Conservation (phyloP, 139 green algal species). For the Coelastrella sp. region DNA sequence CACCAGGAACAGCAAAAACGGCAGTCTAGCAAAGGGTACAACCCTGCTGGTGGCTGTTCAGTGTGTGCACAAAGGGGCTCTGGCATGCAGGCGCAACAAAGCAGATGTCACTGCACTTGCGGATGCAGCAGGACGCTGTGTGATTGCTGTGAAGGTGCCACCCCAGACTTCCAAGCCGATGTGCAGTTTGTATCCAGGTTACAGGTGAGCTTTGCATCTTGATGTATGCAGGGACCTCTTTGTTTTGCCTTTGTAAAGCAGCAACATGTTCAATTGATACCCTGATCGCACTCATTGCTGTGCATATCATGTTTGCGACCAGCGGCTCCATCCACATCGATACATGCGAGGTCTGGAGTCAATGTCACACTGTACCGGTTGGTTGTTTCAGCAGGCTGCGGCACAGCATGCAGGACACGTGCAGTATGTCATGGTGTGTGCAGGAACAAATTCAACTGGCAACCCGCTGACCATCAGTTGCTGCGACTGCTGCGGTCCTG, state of each 20-base stretch:
- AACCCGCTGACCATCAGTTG: neutral
- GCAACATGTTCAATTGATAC: no score
- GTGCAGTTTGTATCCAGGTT: neutral
- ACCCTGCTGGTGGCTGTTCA: conserved; percentile 11
- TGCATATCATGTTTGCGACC: no score
- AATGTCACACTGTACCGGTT: no score
- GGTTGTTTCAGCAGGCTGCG: no score
- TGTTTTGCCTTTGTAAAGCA: no score
- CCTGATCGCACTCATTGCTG: no score
- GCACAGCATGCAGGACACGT: no score
- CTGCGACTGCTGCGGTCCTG: conserved; percentile 2
- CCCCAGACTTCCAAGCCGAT: neutral
- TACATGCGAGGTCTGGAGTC: no score
- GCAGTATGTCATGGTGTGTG: neutral
- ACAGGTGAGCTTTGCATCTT: neutral
- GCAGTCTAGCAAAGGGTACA: neutral
- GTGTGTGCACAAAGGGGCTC: conserved; percentile 40
- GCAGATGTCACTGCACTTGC: neutral
- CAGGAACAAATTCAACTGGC: neutral
- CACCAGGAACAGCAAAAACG: neutral
- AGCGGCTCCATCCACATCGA: no score
- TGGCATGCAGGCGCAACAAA: conserved; percentile 26
- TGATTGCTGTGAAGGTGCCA: conserved; percentile 34
- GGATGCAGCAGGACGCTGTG: neutral
- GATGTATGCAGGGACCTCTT: no score